Conservation (phyloP, 2,329 filamentous ascomycete species). For the Incumbomyces lentus region DNA sequence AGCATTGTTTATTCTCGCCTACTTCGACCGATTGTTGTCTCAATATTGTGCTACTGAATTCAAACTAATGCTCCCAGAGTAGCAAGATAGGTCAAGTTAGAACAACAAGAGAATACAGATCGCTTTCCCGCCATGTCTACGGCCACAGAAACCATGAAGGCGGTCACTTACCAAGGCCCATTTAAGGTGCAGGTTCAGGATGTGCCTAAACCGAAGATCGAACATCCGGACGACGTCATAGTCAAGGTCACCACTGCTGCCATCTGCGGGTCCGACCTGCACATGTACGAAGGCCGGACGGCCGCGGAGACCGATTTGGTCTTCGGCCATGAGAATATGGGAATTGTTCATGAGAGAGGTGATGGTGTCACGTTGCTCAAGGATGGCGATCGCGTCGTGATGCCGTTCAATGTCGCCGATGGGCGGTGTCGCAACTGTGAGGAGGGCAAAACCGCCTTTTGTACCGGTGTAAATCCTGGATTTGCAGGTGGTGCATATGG, state of each 20-base stretch:
- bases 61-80: neutral
- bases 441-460: slow-evolving; percentile 54
- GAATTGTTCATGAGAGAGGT: slow-evolving; percentile 46
- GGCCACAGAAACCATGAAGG: slow-evolving; percentile 47
- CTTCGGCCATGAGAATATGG: slow-evolving; percentile 56
- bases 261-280: slow-evolving; percentile 46
- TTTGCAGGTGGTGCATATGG: slow-evolving; percentile 52
- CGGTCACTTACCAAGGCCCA: slow-evolving; percentile 52
- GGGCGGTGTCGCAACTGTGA: slow-evolving; percentile 55
- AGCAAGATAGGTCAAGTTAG: too few species aligned
- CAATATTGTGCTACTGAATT: neutral
- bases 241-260: slow-evolving; percentile 56
- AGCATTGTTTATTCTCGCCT: neutral
- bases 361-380: slow-evolving; percentile 50
- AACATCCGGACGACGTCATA: slow-evolving; percentile 55
- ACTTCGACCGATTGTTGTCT: neutral
- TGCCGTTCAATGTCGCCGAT: slow-evolving; percentile 57
- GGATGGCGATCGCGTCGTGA: slow-evolving; percentile 53
- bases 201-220: slow-evolving; percentile 46
- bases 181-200: slow-evolving; percentile 55
- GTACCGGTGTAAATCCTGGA: slow-evolving; percentile 52
- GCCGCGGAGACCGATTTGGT: slow-evolving; percentile 52
- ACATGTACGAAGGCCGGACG: slow-evolving; percentile 53
- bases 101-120: slow-evolving; percentile 24
- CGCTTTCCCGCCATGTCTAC: slow-evolving; percentile 30